Conservation (phyloP, 345 rosid genomes). For the Salix koriyanagi region DNA sequence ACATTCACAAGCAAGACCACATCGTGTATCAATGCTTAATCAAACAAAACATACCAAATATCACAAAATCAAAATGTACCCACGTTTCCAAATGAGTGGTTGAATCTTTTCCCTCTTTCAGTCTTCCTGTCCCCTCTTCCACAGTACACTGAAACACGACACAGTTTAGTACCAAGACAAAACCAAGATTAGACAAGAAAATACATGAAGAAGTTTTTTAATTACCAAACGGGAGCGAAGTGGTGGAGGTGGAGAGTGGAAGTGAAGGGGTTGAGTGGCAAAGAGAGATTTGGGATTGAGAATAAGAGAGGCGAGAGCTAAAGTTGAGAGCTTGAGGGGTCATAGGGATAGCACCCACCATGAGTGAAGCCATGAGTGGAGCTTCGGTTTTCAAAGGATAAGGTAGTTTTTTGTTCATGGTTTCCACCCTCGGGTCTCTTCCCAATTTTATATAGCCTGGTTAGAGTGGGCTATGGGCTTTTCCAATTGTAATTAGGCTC, state of each 20-base stretch:
- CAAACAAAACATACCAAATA: neutral
- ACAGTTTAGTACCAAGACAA: neutral
- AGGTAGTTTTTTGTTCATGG: neutral
- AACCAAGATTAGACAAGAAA: neutral
- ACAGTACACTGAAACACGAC: constrained; percentile 48
- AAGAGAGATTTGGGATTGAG: constrained; percentile 49
- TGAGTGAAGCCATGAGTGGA: constrained; percentile 51
- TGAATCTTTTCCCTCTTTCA: constrained; percentile 84
- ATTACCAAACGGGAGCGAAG: constrained; percentile 37
- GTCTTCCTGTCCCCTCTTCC: constrained; percentile 92
- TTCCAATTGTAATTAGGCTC: neutral
- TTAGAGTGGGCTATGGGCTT: neutral
- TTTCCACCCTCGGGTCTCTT: neutral
- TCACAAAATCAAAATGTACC: constrained; percentile 11
- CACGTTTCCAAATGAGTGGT: constrained; percentile 90
- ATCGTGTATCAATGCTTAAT: neutral
- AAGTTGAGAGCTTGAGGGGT: constrained; percentile 16
- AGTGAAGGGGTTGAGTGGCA: constrained; percentile 12
- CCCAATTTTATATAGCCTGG: neutral
- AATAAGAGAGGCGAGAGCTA: constrained; percentile 36
- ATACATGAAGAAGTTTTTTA: neutral
- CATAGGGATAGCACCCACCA: constrained; percentile 43
- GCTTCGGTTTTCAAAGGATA: constrained; percentile 1
- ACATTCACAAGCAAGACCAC: neutral
- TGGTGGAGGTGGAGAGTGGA: constrained; percentile 28